Conservation (phyloP, 306 rosid genomes). For the Cicer cuneatum region DNA sequence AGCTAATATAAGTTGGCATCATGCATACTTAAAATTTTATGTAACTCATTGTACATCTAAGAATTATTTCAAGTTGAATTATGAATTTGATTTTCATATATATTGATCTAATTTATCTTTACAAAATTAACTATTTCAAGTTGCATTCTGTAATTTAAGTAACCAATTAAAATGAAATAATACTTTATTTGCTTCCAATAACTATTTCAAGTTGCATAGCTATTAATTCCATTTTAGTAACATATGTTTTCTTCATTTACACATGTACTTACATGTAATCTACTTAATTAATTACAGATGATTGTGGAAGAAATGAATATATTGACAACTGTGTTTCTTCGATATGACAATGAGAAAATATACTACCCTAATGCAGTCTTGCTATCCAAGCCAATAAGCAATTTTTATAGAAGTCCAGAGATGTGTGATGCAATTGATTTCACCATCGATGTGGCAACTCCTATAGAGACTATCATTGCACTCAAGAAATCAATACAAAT, state of each 20-base stretch:
- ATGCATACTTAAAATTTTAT: too few species aligned
- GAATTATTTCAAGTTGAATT: too few species aligned
- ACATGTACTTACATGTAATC: not conserved
- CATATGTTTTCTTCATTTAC: not conserved
- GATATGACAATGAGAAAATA: constrained; percentile 63
- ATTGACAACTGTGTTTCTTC: constrained; percentile 61
- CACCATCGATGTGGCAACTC: constrained; percentile 51
- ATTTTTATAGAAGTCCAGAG: constrained; percentile 63
- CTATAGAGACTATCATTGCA: constrained; percentile 57
- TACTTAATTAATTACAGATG: constrained; percentile 43
- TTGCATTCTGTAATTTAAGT: too few species aligned
- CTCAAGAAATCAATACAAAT: constrained; percentile 60
- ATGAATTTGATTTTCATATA: too few species aligned
- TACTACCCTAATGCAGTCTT: constrained; percentile 61
- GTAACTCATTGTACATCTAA: too few species aligned
- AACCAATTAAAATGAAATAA: too few species aligned
- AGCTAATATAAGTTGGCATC: not conserved
- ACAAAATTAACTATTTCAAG: too few species aligned
- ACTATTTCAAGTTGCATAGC: not conserved
- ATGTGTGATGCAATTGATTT: constrained; percentile 58
- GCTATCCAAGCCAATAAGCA: constrained; percentile 59
- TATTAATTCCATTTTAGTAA: too few species aligned
- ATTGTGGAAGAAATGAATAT: constrained; percentile 67
- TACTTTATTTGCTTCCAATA: not conserved
- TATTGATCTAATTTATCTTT: too few species aligned